Percentiles rank a stretch among this genome's conserved stretches.
Conservation (phyloP, 768 basidiomycete species). For the Boletellus emodensis region DNA sequence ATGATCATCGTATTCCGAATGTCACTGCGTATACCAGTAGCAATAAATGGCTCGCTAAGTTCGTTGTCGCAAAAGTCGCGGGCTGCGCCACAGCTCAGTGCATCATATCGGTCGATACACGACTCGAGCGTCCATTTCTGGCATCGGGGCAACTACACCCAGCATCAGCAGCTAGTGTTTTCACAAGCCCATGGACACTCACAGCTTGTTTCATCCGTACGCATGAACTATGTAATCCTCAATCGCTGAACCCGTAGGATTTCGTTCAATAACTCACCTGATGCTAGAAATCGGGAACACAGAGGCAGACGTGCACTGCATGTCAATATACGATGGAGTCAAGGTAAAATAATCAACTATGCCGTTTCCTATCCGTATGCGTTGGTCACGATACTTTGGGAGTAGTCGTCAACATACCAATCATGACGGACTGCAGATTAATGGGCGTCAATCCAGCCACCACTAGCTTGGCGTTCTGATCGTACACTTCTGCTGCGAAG, state of each 20-base stretch:
- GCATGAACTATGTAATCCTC: slow-evolving; percentile 26
- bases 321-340: slow-evolving; percentile 44
- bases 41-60: slow-evolving; percentile 24
- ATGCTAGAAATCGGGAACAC: slow-evolving; percentile 43
- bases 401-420: slow-evolving; percentile 33
- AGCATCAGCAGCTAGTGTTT: neutral
- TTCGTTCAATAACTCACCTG: slow-evolving; percentile 9
- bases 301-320: slow-evolving; percentile 53
- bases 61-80: slow-evolving; percentile 60
- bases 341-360: slow-evolving; percentile 38
- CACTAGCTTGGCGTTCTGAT: slow-evolving; percentile 41
- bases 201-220: slow-evolving; percentile 43
- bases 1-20: slow-evolving; percentile 1
- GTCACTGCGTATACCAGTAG: slow-evolving; percentile 30
- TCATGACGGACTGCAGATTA: slow-evolving; percentile 47
- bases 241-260: neutral
- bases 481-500: slow-evolving; percentile 46
- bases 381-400: neutral
- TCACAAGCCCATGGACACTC: slow-evolving; percentile 2
- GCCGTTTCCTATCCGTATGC: slow-evolving; percentile 39
- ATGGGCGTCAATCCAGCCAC: slow-evolving; percentile 46
- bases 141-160: slow-evolving; percentile 65
- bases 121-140: slow-evolving; percentile 49
- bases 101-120: slow-evolving; percentile 67
- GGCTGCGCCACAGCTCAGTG: slow-evolving; percentile 65